Percentiles rank a stretch among this genome's conserved stretches.
These are phyloP conservation scores for Penicillium diatomitis DNA, from an alignment of 495 filamentous ascomycete species.

Conservation along the genomic window DNA sequence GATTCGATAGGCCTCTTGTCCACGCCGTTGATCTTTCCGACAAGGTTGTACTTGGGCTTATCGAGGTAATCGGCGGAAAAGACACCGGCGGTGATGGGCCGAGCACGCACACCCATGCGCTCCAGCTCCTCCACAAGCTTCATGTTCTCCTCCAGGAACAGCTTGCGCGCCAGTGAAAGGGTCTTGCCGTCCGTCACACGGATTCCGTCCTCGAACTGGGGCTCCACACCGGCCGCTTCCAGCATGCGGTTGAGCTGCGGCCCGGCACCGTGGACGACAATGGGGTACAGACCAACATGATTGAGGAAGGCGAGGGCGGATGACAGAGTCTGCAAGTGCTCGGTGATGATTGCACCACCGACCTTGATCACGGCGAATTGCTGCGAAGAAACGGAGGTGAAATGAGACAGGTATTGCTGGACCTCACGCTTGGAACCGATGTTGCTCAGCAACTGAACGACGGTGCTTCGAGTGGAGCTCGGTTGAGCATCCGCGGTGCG, in stretches of 20 bases:
- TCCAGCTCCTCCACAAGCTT: slow-evolving; percentile 90
- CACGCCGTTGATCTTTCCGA: slow-evolving; percentile 91
- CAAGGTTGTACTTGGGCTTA: slow-evolving; percentile 87
- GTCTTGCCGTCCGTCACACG: slow-evolving; percentile 95
- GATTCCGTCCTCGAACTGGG: slow-evolving; percentile 94
- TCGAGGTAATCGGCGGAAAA: slow-evolving; percentile 93
- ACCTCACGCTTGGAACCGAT: slow-evolving; percentile 96
- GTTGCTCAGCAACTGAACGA: slow-evolving; percentile 89
- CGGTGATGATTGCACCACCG: slow-evolving; percentile 92
- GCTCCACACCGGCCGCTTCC: slow-evolving; percentile 85
- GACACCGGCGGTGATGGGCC: slow-evolving; percentile 87
- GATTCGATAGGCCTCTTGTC: slow-evolving; percentile 87
- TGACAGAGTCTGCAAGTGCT: slow-evolving; percentile 83
- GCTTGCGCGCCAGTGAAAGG: slow-evolving; percentile 74
- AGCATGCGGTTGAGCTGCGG: slow-evolving; percentile 94
- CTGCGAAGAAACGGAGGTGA: slow-evolving; percentile 93
- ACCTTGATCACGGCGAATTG: slow-evolving; percentile 99
- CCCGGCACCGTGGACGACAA: slow-evolving; percentile 93
- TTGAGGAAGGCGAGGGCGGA: slow-evolving; percentile 85
- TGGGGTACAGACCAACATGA: slow-evolving; percentile 89
- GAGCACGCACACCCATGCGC: slow-evolving; percentile 80
- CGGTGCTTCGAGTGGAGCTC: slow-evolving; percentile 69
- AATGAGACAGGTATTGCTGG: slow-evolving; percentile 96
- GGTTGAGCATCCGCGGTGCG: slow-evolving; percentile 39
- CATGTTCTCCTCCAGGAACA: slow-evolving; percentile 94